Evolutionary conservation across 495 filamentous ascomycete genomes (phyloP).

Genomic region (Penicillium cosmopolitanum): DNA sequence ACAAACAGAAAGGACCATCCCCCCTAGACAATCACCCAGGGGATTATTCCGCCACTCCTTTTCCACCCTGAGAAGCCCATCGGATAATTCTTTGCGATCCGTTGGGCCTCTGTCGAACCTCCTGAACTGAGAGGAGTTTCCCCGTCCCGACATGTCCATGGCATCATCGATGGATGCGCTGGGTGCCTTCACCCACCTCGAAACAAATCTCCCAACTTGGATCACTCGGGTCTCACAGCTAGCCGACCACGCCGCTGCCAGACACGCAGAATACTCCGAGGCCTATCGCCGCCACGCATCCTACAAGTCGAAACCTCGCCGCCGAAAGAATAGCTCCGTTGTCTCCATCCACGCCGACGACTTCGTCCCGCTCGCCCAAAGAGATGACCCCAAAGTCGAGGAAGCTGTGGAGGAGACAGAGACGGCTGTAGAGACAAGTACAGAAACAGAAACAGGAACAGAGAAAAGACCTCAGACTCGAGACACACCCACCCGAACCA

Average conservation of each 20-base stretch:
- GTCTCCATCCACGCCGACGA: slow-evolving; percentile 52
- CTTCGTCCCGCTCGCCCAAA: slow-evolving; percentile 26
- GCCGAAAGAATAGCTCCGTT: slow-evolving; percentile 47
- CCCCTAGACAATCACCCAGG: background rate
- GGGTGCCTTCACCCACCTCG: slow-evolving; percentile 58
- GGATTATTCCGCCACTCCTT: background rate
- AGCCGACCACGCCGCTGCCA: slow-evolving; percentile 66
- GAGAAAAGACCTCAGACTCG: slow-evolving; percentile 8
- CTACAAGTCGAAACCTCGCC: slow-evolving; percentile 32
- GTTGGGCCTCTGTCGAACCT: slow-evolving; percentile 7
- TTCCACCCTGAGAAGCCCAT: slow-evolving; percentile 7
- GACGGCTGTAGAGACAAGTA: too few species aligned
- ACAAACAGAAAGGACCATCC: background rate
- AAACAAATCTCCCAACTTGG: slow-evolving; percentile 69
- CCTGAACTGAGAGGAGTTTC: background rate
- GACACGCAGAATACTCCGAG: slow-evolving; percentile 66
- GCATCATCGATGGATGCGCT: slow-evolving; percentile 62
- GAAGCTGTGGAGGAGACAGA: slow-evolving; percentile 12
- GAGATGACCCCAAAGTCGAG: slow-evolving; percentile 20
- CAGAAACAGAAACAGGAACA: background rate
- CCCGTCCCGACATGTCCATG: slow-evolving; percentile 23
- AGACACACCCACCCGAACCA: slow-evolving; percentile 16
- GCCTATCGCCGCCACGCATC: slow-evolving; percentile 40
- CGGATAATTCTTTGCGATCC: slow-evolving; percentile 1
- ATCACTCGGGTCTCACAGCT: slow-evolving; percentile 68